phyloP scores from a whole-genome alignment of 2,329 filamentous ascomycete genomes.

The Penicillium sp. region DNA sequence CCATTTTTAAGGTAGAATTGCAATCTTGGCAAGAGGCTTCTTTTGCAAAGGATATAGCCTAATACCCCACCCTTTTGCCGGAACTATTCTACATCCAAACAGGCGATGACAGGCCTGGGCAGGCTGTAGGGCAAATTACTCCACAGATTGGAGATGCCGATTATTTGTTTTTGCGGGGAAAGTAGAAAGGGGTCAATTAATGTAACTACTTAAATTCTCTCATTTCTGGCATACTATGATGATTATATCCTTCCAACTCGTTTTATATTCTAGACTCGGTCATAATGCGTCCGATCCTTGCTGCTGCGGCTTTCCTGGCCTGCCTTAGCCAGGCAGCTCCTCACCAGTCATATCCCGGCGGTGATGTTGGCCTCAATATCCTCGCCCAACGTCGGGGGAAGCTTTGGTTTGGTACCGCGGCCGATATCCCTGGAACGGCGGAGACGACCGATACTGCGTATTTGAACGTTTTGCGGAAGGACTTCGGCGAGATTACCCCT shows the following conservation, averaged over 20 bases:
- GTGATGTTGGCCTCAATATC: conserved; percentile 45
- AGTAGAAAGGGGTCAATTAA: neutral
- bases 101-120: neutral
- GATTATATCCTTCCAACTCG: neutral
- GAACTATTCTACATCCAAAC: neutral
- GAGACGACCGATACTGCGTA: conserved; percentile 55
- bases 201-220: neutral
- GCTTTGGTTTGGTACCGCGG: conserved; percentile 55
- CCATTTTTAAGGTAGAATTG: too few relatives aligned
- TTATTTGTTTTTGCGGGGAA: neutral
- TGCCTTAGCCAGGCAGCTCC: neutral
- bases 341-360: neutral
- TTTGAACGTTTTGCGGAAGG: conserved; percentile 51
- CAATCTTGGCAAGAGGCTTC: too few relatives aligned
- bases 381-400: conserved; percentile 55
- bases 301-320: neutral
- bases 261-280: neutral
- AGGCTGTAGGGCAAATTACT: neutral
- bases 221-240: neutral
- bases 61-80: neutral
- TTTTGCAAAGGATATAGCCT: neutral
- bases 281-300: neutral
- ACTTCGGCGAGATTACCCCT: conserved; percentile 63
- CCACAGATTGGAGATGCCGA: neutral
- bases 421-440: conserved; percentile 47